Base-by-base conservation (phyloP, 148 eudicot species). In the Nepenthes mirabilis region DNA sequence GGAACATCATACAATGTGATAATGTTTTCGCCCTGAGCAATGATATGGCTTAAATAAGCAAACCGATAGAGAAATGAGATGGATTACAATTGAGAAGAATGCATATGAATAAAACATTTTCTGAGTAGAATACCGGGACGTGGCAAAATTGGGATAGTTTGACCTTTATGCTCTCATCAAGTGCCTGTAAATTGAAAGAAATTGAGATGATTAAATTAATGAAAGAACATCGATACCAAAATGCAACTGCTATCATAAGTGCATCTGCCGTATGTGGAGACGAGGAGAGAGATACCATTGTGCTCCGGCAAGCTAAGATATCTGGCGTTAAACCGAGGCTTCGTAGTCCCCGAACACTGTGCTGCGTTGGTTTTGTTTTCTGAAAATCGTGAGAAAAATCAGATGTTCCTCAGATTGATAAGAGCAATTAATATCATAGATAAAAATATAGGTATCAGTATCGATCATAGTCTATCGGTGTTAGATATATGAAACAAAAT, bases 321-420 rank as follows among this genome's bases (percentile, higher is more conserved):
- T 93, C 70, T 37, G 99, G 91, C 34, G 74, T 70, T 70, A 93
- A 79, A 62, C 99, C 96, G 68, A 86, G 60, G 80, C 99, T 83
- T 72, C 99, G 78, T 51, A 93, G 80, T 69, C 90, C 96, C 56
- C 88, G 71, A 33, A 93, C 96, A 75, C 99, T 93, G 70, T 93
- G 99, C 62, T 93, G 99, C 34, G 96, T 93, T 58, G 99, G 99
- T 76, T 93, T 93, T 66, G 99, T 93, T 78, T 93, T 93, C 99
- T 93, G 82, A 61, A 57, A 52, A 66, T 37, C 49, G 33, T 14
- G 61, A 72, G 43, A 36, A 67, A 49, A 57, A 62, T 10, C 55
- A 48, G 35, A 36, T 54, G 60, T 60, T 57, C 47, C 68, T 36
- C 35, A 62, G 56, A 62, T 43, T 53, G 47, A 55, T 47, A 48